These are phyloP conservation scores for Ophiognomonia clavigignenti-juglandacearum DNA, from an alignment of 2,329 filamentous ascomycete genomes.

Conservation along the genomic window DNA sequence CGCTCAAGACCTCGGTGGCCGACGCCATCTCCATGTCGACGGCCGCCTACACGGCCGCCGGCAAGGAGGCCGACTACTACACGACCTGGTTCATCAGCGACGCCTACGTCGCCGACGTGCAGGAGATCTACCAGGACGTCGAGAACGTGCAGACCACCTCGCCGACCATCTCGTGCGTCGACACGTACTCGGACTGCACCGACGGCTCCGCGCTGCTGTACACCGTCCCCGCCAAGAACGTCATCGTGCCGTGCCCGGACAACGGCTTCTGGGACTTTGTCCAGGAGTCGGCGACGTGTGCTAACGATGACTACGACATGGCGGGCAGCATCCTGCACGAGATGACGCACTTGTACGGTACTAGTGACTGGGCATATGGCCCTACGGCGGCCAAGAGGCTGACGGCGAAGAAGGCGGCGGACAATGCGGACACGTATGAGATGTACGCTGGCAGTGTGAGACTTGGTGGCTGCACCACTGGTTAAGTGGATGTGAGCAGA, in stretches of 20 bases:
- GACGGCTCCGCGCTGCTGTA: constrained; percentile 14
- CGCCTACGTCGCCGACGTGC: constrained; percentile 9
- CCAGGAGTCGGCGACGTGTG: constrained; percentile 14
- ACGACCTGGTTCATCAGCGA: constrained; percentile 16
- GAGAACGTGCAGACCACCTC: constrained; percentile 16
- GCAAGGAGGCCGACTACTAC: constrained; percentile 13
- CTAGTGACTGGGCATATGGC: constrained; percentile 11
- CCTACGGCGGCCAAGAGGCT: constrained; percentile 11
- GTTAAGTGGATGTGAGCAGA: not conserved
- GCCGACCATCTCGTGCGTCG: constrained; percentile 14
- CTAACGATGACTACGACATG: constrained; percentile 16
- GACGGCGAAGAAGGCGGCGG: constrained; percentile 11
- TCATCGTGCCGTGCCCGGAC: constrained; percentile 16
- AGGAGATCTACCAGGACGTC: constrained; percentile 14
- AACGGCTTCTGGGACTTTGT: constrained; percentile 17
- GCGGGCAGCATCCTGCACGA: constrained; percentile 17
- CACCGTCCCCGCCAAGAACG: constrained; percentile 12
- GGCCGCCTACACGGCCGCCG: constrained; percentile 16
- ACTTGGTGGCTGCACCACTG: constrained; percentile 14
- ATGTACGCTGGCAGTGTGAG: constrained; percentile 16
- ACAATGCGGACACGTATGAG: constrained; percentile 15
- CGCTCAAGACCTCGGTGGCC: constrained; percentile 11
- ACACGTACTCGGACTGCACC: constrained; percentile 15
- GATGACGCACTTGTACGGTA: constrained; percentile 16
- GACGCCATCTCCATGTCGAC: constrained; percentile 9